Conservation (phyloP, 176 grass and related monocot species). For the Oryza glaberrima region DNA sequence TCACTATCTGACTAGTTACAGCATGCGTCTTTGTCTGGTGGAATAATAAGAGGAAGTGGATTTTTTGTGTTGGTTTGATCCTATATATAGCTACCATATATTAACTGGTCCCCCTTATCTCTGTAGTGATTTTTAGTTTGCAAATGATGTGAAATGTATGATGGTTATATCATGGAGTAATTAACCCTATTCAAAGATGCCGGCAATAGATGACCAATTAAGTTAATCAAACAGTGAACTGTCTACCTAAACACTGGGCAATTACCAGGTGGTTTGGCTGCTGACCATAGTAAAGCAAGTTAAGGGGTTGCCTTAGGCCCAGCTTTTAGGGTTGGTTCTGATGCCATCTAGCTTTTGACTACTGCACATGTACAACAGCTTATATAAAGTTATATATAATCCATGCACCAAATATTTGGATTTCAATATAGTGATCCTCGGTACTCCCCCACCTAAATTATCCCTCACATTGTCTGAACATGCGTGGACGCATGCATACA, state of each 20-base stretch:
- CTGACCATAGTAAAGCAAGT: conserved; percentile 16
- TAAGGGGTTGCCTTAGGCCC: conserved; percentile 9
- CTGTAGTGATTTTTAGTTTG: not conserved
- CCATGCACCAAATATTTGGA: conserved; percentile 10
- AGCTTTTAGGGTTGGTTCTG: conserved; percentile 50
- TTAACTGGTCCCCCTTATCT: not conserved
- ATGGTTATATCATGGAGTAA: not conserved
- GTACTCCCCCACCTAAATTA: not conserved
- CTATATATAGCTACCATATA: not conserved
- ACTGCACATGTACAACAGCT: not conserved
- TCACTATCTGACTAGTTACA: conserved; percentile 5
- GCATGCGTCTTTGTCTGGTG: not conserved
- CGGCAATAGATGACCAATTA: conserved; percentile 24
- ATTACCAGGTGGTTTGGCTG: conserved; percentile 47
- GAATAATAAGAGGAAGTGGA: not conserved
- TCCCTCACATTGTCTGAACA: conserved; percentile 12
- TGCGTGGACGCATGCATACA: not conserved
- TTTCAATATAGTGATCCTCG: not conserved
- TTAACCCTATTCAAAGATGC: conserved; percentile 36
- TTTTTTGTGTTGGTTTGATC: conserved; percentile 32
- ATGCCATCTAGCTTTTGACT: conserved; percentile 59
- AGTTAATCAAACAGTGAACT: conserved; percentile 12
- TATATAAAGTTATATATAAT: not conserved
- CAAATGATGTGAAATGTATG: conserved; percentile 23
- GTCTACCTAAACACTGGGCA: conserved; percentile 43